A percentile compares a stretch with the other conserved stretches of the same genome.
Evolutionary conservation across 1,139 yeast genomes (phyloP).

Genomic region (Meyerozyma elateridarum): DNA sequence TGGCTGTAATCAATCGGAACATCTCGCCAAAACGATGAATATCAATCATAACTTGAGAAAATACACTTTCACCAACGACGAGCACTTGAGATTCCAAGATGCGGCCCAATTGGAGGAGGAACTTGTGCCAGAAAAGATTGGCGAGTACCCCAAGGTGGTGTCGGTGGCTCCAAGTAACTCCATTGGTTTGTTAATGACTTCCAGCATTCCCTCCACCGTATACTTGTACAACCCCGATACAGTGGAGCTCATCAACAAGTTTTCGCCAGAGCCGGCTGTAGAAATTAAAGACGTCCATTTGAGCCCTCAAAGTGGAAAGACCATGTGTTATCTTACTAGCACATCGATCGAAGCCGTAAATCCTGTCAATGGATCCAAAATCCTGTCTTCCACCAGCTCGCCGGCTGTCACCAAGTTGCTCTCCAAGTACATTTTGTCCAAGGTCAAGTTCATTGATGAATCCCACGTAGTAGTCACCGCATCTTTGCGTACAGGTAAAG

Average conservation of each 20-base stretch:
- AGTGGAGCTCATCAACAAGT: conserved; percentile 41
- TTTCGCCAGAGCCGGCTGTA: conserved; percentile 16
- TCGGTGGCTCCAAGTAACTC: conserved; percentile 49
- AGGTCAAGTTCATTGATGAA: conserved; percentile 55
- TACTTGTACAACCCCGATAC: conserved; percentile 55
- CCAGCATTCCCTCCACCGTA: conserved; percentile 54
- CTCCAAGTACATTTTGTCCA: conserved; percentile 41
- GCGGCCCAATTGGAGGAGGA: conserved; percentile 50
- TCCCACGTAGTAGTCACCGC: conserved; percentile 54
- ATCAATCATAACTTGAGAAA: conserved; percentile 72
- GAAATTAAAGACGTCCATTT: conserved; percentile 38
- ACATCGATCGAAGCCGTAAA: conserved; percentile 50
- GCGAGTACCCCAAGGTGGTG: conserved; percentile 58
- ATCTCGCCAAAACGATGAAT: conserved; percentile 50
- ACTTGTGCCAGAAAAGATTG: conserved; percentile 22
- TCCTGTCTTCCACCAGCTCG: conserved; percentile 26
- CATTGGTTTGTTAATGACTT: conserved; percentile 60
- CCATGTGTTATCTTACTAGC: conserved; percentile 55
- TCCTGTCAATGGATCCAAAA: conserved; percentile 38
- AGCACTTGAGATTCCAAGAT: conserved; percentile 57
- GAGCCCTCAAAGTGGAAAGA: conserved; percentile 44
- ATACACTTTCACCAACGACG: conserved; percentile 50
- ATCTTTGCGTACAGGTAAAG: conserved; percentile 37
- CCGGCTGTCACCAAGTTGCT: conserved; percentile 23
- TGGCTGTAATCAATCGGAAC: conserved; percentile 69